Conservation (phyloP, 2,329 filamentous ascomycete species). For the Diaporthe citriasiana region DNA sequence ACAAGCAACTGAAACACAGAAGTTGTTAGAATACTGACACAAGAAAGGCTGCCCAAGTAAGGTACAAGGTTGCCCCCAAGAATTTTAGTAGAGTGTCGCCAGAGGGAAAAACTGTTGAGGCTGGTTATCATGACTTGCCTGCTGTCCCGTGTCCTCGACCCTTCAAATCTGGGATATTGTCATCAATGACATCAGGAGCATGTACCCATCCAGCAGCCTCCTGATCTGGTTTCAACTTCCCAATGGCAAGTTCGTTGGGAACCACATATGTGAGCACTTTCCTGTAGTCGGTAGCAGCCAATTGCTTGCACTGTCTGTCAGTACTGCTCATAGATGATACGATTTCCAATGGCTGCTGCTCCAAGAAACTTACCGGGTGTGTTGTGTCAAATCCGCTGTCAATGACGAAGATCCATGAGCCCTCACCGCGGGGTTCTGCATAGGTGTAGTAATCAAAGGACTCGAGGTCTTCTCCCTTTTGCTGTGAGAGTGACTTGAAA, state of each 20-base stretch:
- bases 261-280: neutral
- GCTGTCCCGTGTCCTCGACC: slow-evolving; percentile 13
- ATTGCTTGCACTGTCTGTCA: neutral
- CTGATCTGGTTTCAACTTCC: neutral
- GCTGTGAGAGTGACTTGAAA: slow-evolving; percentile 35
- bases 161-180: neutral
- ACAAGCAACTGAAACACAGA: slow-evolving; percentile 12
- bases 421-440: slow-evolving; percentile 26
- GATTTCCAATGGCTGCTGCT: neutral
- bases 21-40: neutral
- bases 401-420: slow-evolving; percentile 25
- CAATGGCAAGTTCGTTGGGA: slow-evolving; percentile 1
- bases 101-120: neutral
- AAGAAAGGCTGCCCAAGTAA: neutral
- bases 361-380: slow-evolving; percentile 7
- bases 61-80: neutral
- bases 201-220: too few relatives aligned
- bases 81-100: neutral
- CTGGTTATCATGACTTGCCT: neutral
- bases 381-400: slow-evolving; percentile 31
- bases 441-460: slow-evolving; percentile 18
- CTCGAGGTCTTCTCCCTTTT: slow-evolving; percentile 24
- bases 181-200: slow-evolving; percentile 14
- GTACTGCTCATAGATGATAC: neutral
- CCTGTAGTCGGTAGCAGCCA: slow-evolving; percentile 24